These are phyloP conservation scores for Picea sitchensis DNA, from an alignment of 75 land plant species.

Conservation along the genomic window DNA sequence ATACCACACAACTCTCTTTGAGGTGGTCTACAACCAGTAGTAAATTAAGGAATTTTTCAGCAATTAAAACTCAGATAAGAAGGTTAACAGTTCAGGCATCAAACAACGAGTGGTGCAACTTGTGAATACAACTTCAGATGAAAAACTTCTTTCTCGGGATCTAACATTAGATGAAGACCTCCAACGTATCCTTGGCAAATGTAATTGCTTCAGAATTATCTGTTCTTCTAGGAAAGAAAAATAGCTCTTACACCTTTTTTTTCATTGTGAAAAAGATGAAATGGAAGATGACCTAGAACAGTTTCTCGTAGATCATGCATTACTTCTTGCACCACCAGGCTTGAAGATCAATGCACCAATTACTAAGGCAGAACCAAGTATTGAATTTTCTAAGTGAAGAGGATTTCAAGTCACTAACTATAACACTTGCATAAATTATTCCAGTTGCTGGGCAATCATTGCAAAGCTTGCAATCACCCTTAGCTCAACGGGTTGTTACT, in stretches of 20 bases:
- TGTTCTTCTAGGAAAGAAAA: conserved; percentile 31
- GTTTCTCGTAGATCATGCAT: conserved; percentile 26
- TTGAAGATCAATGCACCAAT: conserved; percentile 15
- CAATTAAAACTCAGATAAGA: too few species aligned
- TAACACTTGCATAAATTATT: conserved; percentile 38
- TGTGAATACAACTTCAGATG: too few species aligned
- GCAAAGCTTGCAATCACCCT: conserved; percentile 24
- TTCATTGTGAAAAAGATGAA: conserved; percentile 26
- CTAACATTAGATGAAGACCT: conserved; percentile 76
- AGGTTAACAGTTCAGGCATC: too few species aligned
- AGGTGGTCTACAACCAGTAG: too few species aligned
- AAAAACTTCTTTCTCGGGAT: too few species aligned
- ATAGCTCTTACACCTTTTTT: conserved; percentile 35
- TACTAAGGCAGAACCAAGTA: conserved; percentile 35
- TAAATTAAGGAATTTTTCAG: too few species aligned
- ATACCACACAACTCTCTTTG: too few species aligned
- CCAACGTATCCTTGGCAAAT: conserved; percentile 69
- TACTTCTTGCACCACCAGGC: conserved; percentile 30
- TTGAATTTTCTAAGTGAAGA: conserved; percentile 67
- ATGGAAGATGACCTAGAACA: conserved; percentile 24
- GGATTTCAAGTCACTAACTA: conserved; percentile 32
- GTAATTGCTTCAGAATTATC: conserved; percentile 66
- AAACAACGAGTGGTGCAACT: too few species aligned
- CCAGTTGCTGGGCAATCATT: conserved; percentile 16
- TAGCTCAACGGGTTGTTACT: conserved; percentile 21